phyloP scores from a whole-genome alignment of 2,329 filamentous ascomycete genomes.

The Colletotrichum tofieldiae region DNA sequence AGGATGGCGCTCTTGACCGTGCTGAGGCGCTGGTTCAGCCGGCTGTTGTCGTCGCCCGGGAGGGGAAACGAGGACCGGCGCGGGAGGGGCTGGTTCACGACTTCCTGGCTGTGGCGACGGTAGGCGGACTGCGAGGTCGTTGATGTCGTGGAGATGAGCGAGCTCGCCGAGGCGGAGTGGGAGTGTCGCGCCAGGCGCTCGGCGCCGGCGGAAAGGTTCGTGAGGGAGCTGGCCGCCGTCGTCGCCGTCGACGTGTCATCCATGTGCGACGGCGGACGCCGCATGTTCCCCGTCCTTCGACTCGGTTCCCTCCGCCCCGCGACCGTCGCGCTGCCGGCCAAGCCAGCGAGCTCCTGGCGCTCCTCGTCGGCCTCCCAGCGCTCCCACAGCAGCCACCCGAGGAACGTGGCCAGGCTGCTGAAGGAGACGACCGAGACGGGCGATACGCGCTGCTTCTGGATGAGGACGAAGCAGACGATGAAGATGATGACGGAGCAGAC shows the following conservation, averaged over 20 bases:
- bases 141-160: constrained; percentile 64
- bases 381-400: constrained; percentile 94
- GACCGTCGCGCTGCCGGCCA: constrained; percentile 52
- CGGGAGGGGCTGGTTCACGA: constrained; percentile 8
- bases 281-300: constrained; percentile 55
- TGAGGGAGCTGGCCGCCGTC: constrained; percentile 30
- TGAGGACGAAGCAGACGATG: constrained; percentile 92
- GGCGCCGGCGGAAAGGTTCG: constrained; percentile 25
- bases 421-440: constrained; percentile 91
- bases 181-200: constrained; percentile 58
- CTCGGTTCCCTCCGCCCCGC: constrained; percentile 54
- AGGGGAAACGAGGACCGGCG: constrained; percentile 31
- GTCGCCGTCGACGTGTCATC: constrained; percentile 30
- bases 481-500: constrained; percentile 96
- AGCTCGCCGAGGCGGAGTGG: constrained; percentile 69
- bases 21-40: constrained; percentile 72
- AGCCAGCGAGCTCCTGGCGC: constrained; percentile 9
- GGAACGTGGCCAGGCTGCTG: constrained; percentile 85
- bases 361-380: constrained; percentile 84
- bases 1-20: constrained; percentile 94
- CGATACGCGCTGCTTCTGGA: constrained; percentile 88
- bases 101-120: constrained; percentile 42
- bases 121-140: constrained; percentile 47
- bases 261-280: constrained; percentile 48
- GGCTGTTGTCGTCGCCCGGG: constrained; percentile 54